A percentile compares a stretch with the other conserved stretches of the same genome.
These are phyloP conservation scores for Ophidiomyces ophidiicola DNA, from an alignment of 2,329 filamentous ascomycete species.

Conservation along the genomic window DNA sequence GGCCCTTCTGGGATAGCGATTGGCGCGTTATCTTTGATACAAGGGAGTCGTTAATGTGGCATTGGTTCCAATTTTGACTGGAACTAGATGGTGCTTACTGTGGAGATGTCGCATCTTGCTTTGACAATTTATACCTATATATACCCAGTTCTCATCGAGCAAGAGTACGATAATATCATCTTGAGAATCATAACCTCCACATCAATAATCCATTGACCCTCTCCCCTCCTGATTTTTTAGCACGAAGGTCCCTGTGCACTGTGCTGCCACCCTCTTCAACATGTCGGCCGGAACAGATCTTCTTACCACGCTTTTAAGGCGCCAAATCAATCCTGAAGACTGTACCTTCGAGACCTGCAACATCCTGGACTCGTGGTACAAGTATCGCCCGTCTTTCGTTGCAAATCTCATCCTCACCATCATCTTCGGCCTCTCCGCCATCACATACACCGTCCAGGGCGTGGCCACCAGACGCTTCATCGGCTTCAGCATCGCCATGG, in stretches of 20 bases:
- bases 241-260: not conserved
- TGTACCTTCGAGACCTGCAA: constrained; percentile 16
- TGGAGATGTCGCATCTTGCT: too few species aligned
- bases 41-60: not conserved
- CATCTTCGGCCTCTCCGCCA: constrained; percentile 11
- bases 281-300: not conserved
- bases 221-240: not conserved
- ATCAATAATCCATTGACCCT: too few species aligned
- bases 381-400: constrained; percentile 13
- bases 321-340: not conserved
- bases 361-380: constrained; percentile 11
- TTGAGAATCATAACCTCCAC: too few species aligned
- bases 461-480: constrained; percentile 10
- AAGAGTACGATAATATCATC: too few species aligned
- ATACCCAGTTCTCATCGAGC: not conserved
- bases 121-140: too few species aligned
- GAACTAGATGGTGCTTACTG: not conserved
- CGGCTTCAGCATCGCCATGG: constrained; percentile 35
- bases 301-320: not conserved
- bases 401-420: constrained; percentile 12
- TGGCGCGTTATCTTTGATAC: not conserved
- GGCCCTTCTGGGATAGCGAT: not conserved
- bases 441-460: constrained; percentile 10
- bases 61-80: not conserved
- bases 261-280: constrained; percentile 13